A percentile compares a stretch with the other conserved stretches of the same genome.
These are phyloP conservation scores for Leucosporidium scottii DNA, from an alignment of 768 basidiomycete species.

Conservation along the genomic window DNA sequence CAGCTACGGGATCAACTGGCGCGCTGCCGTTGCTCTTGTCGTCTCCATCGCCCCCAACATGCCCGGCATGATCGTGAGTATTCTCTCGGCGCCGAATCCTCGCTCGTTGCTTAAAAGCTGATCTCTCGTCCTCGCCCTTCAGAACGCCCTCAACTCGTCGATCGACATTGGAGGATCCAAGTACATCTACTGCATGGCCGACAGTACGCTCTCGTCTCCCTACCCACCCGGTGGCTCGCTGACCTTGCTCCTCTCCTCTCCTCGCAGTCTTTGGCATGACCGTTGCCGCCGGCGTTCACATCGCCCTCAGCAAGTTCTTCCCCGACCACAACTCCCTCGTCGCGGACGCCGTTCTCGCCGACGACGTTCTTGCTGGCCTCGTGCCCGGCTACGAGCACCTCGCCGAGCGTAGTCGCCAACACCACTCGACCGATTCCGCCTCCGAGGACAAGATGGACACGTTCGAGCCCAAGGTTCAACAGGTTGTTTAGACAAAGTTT, in stretches of 20 bases:
- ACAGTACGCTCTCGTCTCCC: too few species aligned
- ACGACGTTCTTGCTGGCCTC: not conserved
- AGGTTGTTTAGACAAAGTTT: too few species aligned
- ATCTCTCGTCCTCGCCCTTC: too few species aligned
- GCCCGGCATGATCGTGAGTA: conserved; percentile 43
- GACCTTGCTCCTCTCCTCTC: not conserved
- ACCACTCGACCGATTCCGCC: too few species aligned
- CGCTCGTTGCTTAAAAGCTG: too few species aligned
- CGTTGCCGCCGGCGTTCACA: conserved; percentile 9
- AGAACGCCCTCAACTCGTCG: conserved; percentile 56
- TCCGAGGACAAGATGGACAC: too few species aligned
- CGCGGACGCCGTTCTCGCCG: conserved; percentile 24
- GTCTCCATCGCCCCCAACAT: conserved; percentile 62
- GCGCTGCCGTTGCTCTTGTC: conserved; percentile 62
- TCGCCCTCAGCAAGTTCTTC: conserved; percentile 22
- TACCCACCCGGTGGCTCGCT: too few species aligned
- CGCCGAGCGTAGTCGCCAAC: not conserved
- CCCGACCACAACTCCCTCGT: conserved; percentile 27
- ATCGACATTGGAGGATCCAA: conserved; percentile 52
- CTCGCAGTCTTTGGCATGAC: conserved; percentile 1
- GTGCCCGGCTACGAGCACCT: conserved; percentile 25
- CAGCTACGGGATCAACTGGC: conserved; percentile 54
- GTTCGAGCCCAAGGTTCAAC: too few species aligned
- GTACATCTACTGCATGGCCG: not conserved
- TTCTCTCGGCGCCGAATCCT: not conserved